phyloP scores from a whole-genome alignment of 495 filamentous ascomycete species.

The Lepidopterella palustris region DNA sequence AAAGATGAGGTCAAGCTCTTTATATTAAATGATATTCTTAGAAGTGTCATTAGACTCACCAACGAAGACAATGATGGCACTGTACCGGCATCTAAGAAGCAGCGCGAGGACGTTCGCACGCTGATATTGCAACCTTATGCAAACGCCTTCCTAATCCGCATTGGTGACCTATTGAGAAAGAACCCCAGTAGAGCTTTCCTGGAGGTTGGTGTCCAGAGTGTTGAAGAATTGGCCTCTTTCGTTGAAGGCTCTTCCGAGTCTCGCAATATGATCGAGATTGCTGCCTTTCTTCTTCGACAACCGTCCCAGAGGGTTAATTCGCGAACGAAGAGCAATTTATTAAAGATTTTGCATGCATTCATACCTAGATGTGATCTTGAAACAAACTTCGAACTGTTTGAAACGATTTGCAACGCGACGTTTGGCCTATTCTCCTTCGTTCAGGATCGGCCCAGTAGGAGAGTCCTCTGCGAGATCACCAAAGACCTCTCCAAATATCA shows the following conservation, averaged over 20 bases:
- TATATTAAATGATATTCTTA: slow-evolving; percentile 65
- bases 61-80: slow-evolving; percentile 45
- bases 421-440: slow-evolving; percentile 80
- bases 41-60: slow-evolving; percentile 59
- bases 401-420: slow-evolving; percentile 54
- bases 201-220: slow-evolving; percentile 65
- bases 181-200: slow-evolving; percentile 63
- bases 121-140: slow-evolving; percentile 24
- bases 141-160: slow-evolving; percentile 25
- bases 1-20: slow-evolving; percentile 87
- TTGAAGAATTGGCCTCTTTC: slow-evolving; percentile 68
- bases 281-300: slow-evolving; percentile 73
- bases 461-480: slow-evolving; percentile 64
- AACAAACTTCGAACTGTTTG: slow-evolving; percentile 50
- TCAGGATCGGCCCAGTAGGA: slow-evolving; percentile 66
- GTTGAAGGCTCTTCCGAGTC: slow-evolving; percentile 62
- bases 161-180: slow-evolving; percentile 58
- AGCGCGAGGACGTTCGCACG: slow-evolving; percentile 7
- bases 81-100: slow-evolving; percentile 4
- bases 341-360: slow-evolving; percentile 70
- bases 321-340: slow-evolving; percentile 71
- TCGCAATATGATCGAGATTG: slow-evolving; percentile 66
- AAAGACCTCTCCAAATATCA: slow-evolving; percentile 59
- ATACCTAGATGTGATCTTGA: slow-evolving; percentile 54
- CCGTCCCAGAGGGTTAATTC: slow-evolving; percentile 73